A percentile compares a stretch with the other conserved stretches of the same genome.
Evolutionary conservation across 73 alveolate species (phyloP).

Genomic region (Strombidium stylifer): DNA sequence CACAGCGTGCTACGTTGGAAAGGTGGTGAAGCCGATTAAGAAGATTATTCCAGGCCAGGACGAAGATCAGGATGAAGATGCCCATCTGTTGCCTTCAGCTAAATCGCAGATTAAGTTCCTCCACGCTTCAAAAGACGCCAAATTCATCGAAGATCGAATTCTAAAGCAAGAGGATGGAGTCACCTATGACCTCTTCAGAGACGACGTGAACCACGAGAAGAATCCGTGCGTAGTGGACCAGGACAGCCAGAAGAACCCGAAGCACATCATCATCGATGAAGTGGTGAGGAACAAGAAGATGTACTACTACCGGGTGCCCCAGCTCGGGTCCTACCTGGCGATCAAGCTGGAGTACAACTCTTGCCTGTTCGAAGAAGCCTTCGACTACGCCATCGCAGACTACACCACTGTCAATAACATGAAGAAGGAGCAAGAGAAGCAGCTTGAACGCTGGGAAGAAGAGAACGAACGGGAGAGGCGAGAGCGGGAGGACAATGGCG

Average conservation of each 20-base stretch:
- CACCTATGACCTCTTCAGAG: slow-evolving; percentile 36
- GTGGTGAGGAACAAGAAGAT: slow-evolving; percentile 90
- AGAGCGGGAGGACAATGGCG: slow-evolving; percentile 73
- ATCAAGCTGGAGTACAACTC: slow-evolving; percentile 80
- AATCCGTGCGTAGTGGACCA: slow-evolving; percentile 6
- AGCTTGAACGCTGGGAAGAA: slow-evolving; percentile 38
- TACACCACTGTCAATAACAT: slow-evolving; percentile 72
- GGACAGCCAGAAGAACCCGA: slow-evolving; percentile 25
- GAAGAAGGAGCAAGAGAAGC: slow-evolving; percentile 75
- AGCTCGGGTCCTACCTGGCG: slow-evolving; percentile 91
- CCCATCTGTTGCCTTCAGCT: slow-evolving; percentile 83
- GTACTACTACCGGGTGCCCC: slow-evolving; percentile 83
- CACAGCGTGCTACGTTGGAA: slow-evolving; percentile 94
- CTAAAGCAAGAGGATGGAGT: slow-evolving; percentile 24
- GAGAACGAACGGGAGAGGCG: slow-evolving; percentile 66
- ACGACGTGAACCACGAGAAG: slow-evolving; percentile 16
- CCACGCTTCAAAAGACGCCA: slow-evolving; percentile 72
- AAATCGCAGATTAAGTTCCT: slow-evolving; percentile 76
- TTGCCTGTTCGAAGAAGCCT: slow-evolving; percentile 76
- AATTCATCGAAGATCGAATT: slow-evolving; percentile 12
- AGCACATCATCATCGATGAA: slow-evolving; percentile 70
- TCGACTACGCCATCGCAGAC: slow-evolving; percentile 85
- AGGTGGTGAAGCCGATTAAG: slow-evolving; percentile 68
- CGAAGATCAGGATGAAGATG: slow-evolving; percentile 92
- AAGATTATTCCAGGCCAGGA: slow-evolving; percentile 74